These are phyloP conservation scores for Aureobasidium sp. DNA, from an alignment of 2,329 filamentous ascomycete species.

Conservation along the genomic window DNA sequence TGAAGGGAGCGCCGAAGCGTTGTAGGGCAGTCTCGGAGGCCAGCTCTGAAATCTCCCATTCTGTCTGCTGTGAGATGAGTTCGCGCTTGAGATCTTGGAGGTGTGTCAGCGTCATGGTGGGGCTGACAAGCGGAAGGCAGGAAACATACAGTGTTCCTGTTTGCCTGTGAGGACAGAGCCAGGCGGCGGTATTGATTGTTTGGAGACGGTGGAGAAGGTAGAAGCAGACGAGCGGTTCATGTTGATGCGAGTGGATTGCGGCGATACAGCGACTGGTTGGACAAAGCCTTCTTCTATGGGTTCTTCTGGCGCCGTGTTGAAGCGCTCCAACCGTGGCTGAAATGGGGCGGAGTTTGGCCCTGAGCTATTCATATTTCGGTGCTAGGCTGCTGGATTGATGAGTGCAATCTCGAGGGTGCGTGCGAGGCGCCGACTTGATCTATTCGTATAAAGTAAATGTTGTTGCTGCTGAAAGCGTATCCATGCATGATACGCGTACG, in stretches of 20 bases:
- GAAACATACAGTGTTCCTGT: conserved; percentile 82
- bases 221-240: conserved; percentile 19
- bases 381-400: not conserved
- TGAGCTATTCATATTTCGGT: not conserved
- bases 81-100: conserved; percentile 84
- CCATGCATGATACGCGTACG: conserved; percentile 1
- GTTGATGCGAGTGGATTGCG: conserved; percentile 11
- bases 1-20: conserved; percentile 92
- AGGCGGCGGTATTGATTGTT: conserved; percentile 43
- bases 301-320: conserved; percentile 19
- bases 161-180: conserved; percentile 75
- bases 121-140: not conserved
- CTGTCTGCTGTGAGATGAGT: conserved; percentile 81
- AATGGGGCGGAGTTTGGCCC: not conserved
- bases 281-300: conserved; percentile 8
- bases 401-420: not conserved
- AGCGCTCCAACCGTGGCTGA: conserved; percentile 15
- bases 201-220: conserved; percentile 28
- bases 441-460: not conserved
- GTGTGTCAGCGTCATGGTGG: conserved; percentile 1
- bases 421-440: not conserved
- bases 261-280: conserved; percentile 10
- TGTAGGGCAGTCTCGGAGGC: conserved; percentile 91
- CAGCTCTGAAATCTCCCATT: conserved; percentile 84
- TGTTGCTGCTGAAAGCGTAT: not conserved